These are phyloP conservation scores for Trichoderma arundinaceum DNA, from an alignment of 2,329 filamentous ascomycete genomes.

Conservation along the genomic window DNA sequence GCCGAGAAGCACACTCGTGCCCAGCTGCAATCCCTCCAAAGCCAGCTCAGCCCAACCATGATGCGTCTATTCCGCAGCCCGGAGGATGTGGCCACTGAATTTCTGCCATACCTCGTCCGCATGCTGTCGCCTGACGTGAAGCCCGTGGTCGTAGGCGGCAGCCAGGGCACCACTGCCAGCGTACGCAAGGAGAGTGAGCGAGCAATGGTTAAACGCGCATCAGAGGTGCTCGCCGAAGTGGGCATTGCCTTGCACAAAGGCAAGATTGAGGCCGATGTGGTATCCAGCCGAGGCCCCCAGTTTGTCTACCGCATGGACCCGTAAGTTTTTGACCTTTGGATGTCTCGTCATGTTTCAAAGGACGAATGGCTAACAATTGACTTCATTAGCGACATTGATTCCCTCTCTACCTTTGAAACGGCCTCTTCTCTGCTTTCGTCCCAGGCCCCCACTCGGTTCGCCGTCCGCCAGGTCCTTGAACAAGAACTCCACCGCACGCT, in stretches of 20 bases:
- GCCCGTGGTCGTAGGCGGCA: conserved; percentile 80
- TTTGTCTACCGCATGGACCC: conserved; percentile 97
- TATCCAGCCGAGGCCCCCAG: conserved; percentile 62
- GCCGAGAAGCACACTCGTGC: conserved; percentile 78
- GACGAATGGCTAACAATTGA: neutral
- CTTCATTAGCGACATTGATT: conserved; percentile 68
- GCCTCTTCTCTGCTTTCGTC: conserved; percentile 61
- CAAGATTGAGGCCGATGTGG: conserved; percentile 73
- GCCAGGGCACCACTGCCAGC: conserved; percentile 72
- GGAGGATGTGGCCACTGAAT: conserved; percentile 78
- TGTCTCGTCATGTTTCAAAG: no score
- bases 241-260: conserved; percentile 82
- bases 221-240: conserved; percentile 80
- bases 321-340: conserved; percentile 56
- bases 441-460: conserved; percentile 81
- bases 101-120: conserved; percentile 82
- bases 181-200: conserved; percentile 89
- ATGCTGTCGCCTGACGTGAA: conserved; percentile 90
- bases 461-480: conserved; percentile 89
- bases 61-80: conserved; percentile 78
- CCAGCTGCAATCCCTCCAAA: conserved; percentile 74
- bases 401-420: conserved; percentile 76
- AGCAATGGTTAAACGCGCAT: conserved; percentile 76
- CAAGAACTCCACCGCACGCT: conserved; percentile 83
- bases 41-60: conserved; percentile 72